Evolutionary conservation across 371 early-diverging fungal species (phyloP).

Genomic region (Nematocida ironsii): DNA sequence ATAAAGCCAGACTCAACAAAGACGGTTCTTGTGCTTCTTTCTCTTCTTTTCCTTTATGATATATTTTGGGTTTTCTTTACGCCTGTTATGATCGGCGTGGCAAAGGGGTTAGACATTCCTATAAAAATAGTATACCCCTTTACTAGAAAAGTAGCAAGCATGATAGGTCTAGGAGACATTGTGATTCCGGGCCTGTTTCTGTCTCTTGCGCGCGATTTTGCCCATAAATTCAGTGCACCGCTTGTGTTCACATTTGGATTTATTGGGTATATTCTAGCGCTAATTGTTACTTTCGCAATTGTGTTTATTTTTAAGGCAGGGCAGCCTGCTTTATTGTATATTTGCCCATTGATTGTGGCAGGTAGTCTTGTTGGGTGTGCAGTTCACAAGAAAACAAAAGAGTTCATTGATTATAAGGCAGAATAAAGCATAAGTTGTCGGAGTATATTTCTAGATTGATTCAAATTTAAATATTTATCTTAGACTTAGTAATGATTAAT

Average conservation of each 20-base stretch:
- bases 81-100: constrained; percentile 92
- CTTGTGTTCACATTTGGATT: constrained; percentile 81
- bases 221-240: constrained; percentile 73
- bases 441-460: no score
- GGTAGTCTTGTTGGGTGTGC: constrained; percentile 12
- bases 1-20: constrained; percentile 84
- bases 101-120: constrained; percentile 87
- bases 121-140: constrained; percentile 88
- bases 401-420: constrained; percentile 29
- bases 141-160: constrained; percentile 74
- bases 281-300: constrained; percentile 80
- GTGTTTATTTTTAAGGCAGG: constrained; percentile 92
- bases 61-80: constrained; percentile 97
- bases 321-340: constrained; percentile 87
- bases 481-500: no score
- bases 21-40: constrained; percentile 83
- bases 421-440: background rate
- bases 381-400: constrained; percentile 22
- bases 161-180: constrained; percentile 94
- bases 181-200: constrained; percentile 89
- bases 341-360: constrained; percentile 75
- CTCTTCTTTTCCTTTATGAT: constrained; percentile 86
- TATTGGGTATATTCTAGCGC: constrained; percentile 77
- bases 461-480: no score
- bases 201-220: constrained; percentile 69